Percentiles rank a stretch among this genome's conserved stretches.
Evolutionary conservation across 495 filamentous ascomycete species (phyloP).

Genomic region (Hyaloscypha hepaticicola): DNA sequence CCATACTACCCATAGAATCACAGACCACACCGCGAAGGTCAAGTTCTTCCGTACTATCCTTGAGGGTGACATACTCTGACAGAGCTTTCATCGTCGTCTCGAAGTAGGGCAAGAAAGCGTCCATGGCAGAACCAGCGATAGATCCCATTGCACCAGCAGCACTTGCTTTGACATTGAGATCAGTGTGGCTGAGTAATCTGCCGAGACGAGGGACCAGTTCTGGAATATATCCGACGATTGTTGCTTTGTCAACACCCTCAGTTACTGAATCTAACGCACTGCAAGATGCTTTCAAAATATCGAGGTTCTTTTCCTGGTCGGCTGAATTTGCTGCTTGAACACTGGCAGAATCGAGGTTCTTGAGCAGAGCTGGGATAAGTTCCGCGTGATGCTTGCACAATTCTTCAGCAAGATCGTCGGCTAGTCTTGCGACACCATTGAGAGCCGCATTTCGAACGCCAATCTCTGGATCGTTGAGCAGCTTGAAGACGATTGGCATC

Average conservation of each 20-base stretch:
- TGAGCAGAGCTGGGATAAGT: slow-evolving; percentile 78
- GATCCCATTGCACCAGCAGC: slow-evolving; percentile 88
- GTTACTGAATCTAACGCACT: slow-evolving; percentile 89
- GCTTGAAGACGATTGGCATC: slow-evolving; percentile 79
- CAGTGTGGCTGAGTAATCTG: slow-evolving; percentile 73
- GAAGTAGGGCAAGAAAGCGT: slow-evolving; percentile 87
- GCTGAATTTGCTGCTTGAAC: slow-evolving; percentile 43
- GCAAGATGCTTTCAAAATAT: slow-evolving; percentile 86
- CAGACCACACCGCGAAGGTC: slow-evolving; percentile 84
- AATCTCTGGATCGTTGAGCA: slow-evolving; percentile 78
- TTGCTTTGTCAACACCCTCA: slow-evolving; percentile 81
- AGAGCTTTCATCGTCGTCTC: slow-evolving; percentile 82
- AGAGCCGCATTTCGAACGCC: slow-evolving; percentile 85
- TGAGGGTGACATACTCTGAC: slow-evolving; percentile 77
- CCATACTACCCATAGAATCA: slow-evolving; percentile 90
- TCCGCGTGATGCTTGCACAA: slow-evolving; percentile 77
- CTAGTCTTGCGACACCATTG: slow-evolving; percentile 80
- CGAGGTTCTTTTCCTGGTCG: slow-evolving; percentile 67
- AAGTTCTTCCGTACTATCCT: slow-evolving; percentile 86
- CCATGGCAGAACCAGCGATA: slow-evolving; percentile 78
- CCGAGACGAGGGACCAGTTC: slow-evolving; percentile 83
- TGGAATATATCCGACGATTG: slow-evolving; percentile 75
- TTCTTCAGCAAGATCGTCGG: slow-evolving; percentile 90
- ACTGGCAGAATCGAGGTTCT: slow-evolving; percentile 82
- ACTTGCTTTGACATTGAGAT: slow-evolving; percentile 85